Evolutionary conservation across 1,284 basidiomycete species (phyloP).

Genomic region (Melampsora larici-populina): DNA sequence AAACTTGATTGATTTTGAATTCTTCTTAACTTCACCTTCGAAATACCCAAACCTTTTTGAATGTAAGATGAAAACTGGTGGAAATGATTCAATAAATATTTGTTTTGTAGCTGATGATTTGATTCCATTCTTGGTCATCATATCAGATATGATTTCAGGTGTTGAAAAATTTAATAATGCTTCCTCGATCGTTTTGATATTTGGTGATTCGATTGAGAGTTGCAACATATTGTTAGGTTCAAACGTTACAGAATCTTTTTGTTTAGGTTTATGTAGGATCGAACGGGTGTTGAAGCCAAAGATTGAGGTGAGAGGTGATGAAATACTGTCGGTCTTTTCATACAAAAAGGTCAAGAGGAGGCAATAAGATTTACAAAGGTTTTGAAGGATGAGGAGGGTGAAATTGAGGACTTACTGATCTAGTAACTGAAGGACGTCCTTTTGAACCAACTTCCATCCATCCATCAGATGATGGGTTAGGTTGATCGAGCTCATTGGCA

Average conservation of each 20-base stretch:
- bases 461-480: conserved; percentile 42
- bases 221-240: conserved; percentile 89
- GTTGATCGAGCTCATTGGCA: conserved; percentile 52
- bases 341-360: neutral
- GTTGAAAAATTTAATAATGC: conserved; percentile 74
- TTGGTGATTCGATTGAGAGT: conserved; percentile 80
- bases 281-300: conserved; percentile 94
- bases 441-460: conserved; percentile 29
- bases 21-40: conserved; percentile 78
- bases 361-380: neutral
- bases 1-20: conserved; percentile 76
- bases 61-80: conserved; percentile 81
- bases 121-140: conserved; percentile 58
- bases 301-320: conserved; percentile 84
- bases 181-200: conserved; percentile 75
- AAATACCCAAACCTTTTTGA: conserved; percentile 92
- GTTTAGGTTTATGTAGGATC: conserved; percentile 72
- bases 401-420: conserved; percentile 44
- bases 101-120: conserved; percentile 81
- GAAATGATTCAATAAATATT: conserved; percentile 78
- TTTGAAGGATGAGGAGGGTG: neutral
- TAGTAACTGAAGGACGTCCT: conserved; percentile 20
- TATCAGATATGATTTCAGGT: conserved; percentile 68
- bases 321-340: conserved; percentile 68
- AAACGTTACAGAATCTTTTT: conserved; percentile 78